A percentile compares a stretch with the other conserved stretches of the same genome.
These are phyloP conservation scores for Tolypocladium pustulatum DNA, from an alignment of 2,329 filamentous ascomycete genomes.

Conservation along the genomic window DNA sequence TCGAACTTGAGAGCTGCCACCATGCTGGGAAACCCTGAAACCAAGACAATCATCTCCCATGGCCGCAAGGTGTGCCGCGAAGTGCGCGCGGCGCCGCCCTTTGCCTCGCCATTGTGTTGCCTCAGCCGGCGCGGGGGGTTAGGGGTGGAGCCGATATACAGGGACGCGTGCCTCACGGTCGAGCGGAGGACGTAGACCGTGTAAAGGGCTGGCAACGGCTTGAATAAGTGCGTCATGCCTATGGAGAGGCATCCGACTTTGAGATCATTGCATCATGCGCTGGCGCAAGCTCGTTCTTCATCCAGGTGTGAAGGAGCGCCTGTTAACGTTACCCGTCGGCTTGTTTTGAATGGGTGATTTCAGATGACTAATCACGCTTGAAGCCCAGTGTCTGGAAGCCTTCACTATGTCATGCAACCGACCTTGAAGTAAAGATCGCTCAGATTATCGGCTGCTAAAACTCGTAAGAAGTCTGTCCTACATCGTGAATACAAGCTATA, in stretches of 20 bases:
- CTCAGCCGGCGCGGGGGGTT: conserved; percentile 74
- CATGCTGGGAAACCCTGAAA: conserved; percentile 80
- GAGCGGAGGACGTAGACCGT: conserved; percentile 89
- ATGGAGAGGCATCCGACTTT: neutral
- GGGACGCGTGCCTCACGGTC: conserved; percentile 55
- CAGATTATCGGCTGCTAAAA: too few relatives aligned
- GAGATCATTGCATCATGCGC: neutral
- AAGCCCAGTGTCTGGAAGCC: neutral
- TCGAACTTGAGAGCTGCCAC: conserved; percentile 90
- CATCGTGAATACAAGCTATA: neutral
- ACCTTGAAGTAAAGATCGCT: too few relatives aligned
- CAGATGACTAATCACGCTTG: neutral
- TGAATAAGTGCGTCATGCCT: conserved; percentile 31
- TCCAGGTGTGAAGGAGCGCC: neutral
- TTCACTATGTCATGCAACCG: too few relatives aligned
- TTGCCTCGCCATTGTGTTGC: conserved; percentile 81
- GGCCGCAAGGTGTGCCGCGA: conserved; percentile 58
- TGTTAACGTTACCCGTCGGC: neutral
- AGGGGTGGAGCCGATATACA: conserved; percentile 90
- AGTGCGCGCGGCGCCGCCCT: conserved; percentile 74
- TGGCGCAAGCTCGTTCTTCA: neutral
- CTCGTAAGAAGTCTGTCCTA: neutral
- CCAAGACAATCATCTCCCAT: conserved; percentile 83
- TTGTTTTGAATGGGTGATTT: neutral
- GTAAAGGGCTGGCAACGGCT: conserved; percentile 77